Conservation (phyloP, 768 basidiomycete genomes). For the Tremella fuciformis region DNA sequence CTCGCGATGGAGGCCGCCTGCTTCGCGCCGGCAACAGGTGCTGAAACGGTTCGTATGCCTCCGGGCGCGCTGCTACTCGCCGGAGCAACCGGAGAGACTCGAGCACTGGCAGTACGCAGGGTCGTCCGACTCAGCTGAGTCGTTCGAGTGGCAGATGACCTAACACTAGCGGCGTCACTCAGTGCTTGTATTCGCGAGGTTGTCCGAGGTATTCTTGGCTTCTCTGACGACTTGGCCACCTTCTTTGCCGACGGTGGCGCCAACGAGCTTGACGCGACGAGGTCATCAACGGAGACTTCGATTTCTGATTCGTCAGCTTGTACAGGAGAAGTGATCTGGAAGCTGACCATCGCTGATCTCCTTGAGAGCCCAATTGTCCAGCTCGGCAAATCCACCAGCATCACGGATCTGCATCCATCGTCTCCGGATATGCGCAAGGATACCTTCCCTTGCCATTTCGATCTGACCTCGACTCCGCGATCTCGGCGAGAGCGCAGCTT, state of each 20-base stretch:
- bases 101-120: neutral
- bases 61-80: too few species aligned
- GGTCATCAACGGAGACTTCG: conserved; percentile 73
- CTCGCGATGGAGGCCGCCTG: neutral
- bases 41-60: too few species aligned
- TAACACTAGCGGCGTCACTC: conserved; percentile 13
- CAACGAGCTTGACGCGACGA: conserved; percentile 56
- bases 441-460: conserved; percentile 64
- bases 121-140: conserved; percentile 2
- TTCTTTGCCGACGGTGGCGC: conserved; percentile 45
- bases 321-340: conserved; percentile 7
- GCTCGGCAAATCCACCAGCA: conserved; percentile 71
- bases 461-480: conserved; percentile 70
- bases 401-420: conserved; percentile 73
- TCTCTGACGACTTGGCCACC: neutral
- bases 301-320: conserved; percentile 59
- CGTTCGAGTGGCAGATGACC: neutral
- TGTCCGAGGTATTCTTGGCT: conserved; percentile 14
- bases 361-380: conserved; percentile 84
- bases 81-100: too few species aligned
- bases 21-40: too few species aligned
- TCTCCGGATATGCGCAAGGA: conserved; percentile 70
- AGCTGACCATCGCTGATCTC: conserved; percentile 77
- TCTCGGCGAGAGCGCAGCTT: conserved; percentile 66
- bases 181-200: conserved; percentile 13